Percentiles rank a stretch among this genome's conserved stretches.
Evolutionary conservation across 768 basidiomycete species (phyloP).

Genomic region (Tylopilus sp.): DNA sequence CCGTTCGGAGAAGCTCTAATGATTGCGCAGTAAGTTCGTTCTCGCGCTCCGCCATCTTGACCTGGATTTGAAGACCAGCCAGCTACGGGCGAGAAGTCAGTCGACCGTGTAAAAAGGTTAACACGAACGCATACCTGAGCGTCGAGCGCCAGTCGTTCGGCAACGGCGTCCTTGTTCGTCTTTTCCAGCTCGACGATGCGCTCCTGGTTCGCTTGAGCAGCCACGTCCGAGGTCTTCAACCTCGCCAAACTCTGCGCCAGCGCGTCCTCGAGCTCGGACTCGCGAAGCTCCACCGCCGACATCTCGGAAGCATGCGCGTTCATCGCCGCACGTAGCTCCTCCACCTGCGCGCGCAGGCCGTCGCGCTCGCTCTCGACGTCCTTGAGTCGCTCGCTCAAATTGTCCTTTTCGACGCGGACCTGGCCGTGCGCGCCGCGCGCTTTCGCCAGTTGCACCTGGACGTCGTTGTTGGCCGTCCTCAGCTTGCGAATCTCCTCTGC

Average conservation of each 20-base stretch:
- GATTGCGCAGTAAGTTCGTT: conserved; percentile 54
- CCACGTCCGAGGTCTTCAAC: conserved; percentile 70
- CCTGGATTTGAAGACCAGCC: conserved; percentile 57
- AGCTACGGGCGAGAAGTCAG: conserved; percentile 39
- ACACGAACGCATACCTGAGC: conserved; percentile 49
- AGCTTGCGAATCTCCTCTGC: conserved; percentile 66
- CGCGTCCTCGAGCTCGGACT: conserved; percentile 66
- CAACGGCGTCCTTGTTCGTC: conserved; percentile 47
- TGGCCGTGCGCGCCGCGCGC: conserved; percentile 76
- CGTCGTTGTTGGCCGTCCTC: conserved; percentile 53
- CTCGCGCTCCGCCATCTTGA: conserved; percentile 56
- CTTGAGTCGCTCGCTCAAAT: conserved; percentile 57
- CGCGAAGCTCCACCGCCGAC: conserved; percentile 45
- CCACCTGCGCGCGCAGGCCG: conserved; percentile 49
- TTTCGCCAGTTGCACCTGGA: conserved; percentile 70
- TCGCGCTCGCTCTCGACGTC: conserved; percentile 67
- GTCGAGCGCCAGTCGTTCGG: conserved; percentile 56
- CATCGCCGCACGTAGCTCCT: conserved; percentile 47
- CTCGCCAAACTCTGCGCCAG: conserved; percentile 69
- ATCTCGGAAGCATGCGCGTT: conserved; percentile 45
- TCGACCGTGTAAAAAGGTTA: neutral
- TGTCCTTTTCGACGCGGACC: conserved; percentile 79
- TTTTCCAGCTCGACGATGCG: conserved; percentile 63
- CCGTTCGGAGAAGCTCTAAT: conserved; percentile 51
- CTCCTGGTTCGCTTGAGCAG: conserved; percentile 55